A percentile compares a stretch with the other conserved stretches of the same genome.
phyloP scores from a whole-genome alignment of 305 asterid genomes.

The Salvia sclarea region DNA sequence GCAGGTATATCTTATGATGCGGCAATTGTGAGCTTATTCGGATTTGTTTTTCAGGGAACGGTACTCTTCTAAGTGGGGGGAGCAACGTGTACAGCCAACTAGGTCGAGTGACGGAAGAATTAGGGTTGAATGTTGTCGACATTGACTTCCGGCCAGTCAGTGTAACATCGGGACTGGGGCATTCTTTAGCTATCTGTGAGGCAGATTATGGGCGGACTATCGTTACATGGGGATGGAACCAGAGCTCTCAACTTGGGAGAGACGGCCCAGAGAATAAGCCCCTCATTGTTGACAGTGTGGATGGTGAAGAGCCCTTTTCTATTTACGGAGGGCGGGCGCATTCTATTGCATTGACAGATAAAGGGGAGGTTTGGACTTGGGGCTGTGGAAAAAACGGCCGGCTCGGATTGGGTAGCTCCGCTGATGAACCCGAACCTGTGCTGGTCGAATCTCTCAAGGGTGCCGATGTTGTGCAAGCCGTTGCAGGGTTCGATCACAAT shows the following conservation, averaged over 20 bases:
- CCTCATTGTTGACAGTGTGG: slow-evolving; percentile 47
- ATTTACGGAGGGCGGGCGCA: slow-evolving; percentile 82
- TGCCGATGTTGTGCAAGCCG: slow-evolving; percentile 60
- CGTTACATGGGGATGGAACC: slow-evolving; percentile 96
- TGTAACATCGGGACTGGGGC: slow-evolving; percentile 86
- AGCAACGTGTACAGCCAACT: slow-evolving; percentile 86
- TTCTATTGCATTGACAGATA: slow-evolving; percentile 62
- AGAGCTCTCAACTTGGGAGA: slow-evolving; percentile 78
- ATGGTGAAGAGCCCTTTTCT: slow-evolving; percentile 49
- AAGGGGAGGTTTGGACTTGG: slow-evolving; percentile 76
- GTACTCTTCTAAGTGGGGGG: slow-evolving; percentile 79
- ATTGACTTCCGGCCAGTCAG: slow-evolving; percentile 42
- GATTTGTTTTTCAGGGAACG: slow-evolving; percentile 57
- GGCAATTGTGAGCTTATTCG: not conserved
- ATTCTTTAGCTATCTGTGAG: slow-evolving; percentile 71
- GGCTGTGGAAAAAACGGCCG: slow-evolving; percentile 94
- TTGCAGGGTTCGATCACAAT: slow-evolving; percentile 85
- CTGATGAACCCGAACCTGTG: slow-evolving; percentile 71
- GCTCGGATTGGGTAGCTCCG: slow-evolving; percentile 81
- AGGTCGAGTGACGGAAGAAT: slow-evolving; percentile 59
- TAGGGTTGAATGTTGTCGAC: slow-evolving; percentile 67
- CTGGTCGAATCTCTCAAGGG: slow-evolving; percentile 63
- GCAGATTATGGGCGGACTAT: slow-evolving; percentile 37
- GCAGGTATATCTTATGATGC: not conserved
- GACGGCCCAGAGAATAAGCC: slow-evolving; percentile 61